Evolutionary conservation across 768 basidiomycete genomes (phyloP).

Genomic region (Tephrocybe sp.): DNA sequence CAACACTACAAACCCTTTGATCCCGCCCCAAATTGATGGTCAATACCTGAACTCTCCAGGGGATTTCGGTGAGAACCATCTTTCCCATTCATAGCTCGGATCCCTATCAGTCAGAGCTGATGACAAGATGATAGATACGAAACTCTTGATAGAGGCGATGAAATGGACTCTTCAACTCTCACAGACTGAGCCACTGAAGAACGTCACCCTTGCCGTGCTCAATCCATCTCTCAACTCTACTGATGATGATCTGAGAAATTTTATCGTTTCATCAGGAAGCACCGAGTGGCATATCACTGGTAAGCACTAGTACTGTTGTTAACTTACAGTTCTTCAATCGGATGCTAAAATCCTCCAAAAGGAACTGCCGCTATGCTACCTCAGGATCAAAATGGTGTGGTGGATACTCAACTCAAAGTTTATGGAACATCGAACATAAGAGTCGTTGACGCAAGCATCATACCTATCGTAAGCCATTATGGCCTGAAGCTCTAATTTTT

Average conservation of each 20-base stretch:
- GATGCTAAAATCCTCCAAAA: neutral
- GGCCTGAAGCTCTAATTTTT: too few relatives aligned
- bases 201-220: neutral
- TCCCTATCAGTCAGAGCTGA: neutral
- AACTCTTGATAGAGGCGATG: slow-evolving; percentile 8
- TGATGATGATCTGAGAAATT: neutral
- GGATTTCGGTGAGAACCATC: slow-evolving; percentile 3
- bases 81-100: neutral
- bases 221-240: slow-evolving; percentile 1
- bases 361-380: slow-evolving; percentile 8
- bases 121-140: neutral
- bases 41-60: slow-evolving; percentile 5
- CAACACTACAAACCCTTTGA: neutral
- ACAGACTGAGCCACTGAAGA: slow-evolving; percentile 9
- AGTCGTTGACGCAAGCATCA: slow-evolving; percentile 1
- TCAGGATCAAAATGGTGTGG: slow-evolving; percentile 1
- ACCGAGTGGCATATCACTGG: slow-evolving; percentile 9
- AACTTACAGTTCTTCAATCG: too few relatives aligned
- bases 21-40: slow-evolving; percentile 1
- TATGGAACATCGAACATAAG: slow-evolving; percentile 1
- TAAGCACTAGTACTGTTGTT: too few relatives aligned
- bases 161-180: slow-evolving; percentile 6
- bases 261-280: neutral
- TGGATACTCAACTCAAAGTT: neutral
- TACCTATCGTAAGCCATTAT: neutral